Base-by-base conservation (phyloP, 73 alveolate species). In the Paramecium biaurelia region DNA sequence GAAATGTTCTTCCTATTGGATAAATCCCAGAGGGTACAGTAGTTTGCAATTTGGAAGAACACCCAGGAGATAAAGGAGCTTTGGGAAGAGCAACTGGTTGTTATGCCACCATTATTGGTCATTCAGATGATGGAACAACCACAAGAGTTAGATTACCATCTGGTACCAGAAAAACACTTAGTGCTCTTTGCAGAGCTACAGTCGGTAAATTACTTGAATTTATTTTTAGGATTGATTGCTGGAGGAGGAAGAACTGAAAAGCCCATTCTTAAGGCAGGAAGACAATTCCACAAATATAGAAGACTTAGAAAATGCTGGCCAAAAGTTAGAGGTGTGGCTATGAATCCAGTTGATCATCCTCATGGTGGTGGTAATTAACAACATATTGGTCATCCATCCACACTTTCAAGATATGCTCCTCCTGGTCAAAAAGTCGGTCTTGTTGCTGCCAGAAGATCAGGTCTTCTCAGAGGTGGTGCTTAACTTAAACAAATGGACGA, bases 301-400 rank as follows among this genome's bases (percentile, higher is more conserved):
- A 99, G 98, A 76, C 96, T 97, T 97, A 95, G 98, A 89, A 96
- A 97, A 93, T 92, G 95, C 94, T 97, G 99, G 99, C 99, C 99
- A 28, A 96, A 92, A 90, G 98, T 97, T 84, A 96, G 98, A 94
- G 99, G 99, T 92, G 98, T 94, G 23, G 99, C 99, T 57, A 97
- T 97, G 99, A 97, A 97, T 97, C 99, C 99, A 76, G 99, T 97
- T 59, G 99, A 97, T 92, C 99, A 97, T 93, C 99, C 99, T 45
- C 98, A 97, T 90, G 87, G 98, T 85, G 98, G 98, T 89, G 98
- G 98, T 95, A 96, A 96, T 95, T 95, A 96, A 89, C 96, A 96
- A 88, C 98, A 96, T 85, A 89, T 96, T 76, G 98, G 98, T 95
- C 95, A 95, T 85, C 98, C 98, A 38, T 93, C 97, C 21, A 96